Evolutionary conservation across 2,329 filamentous ascomycete genomes (phyloP), one percentile per base, ranked within the genome.

Genomic region (Calonectria crousiana): DNA sequence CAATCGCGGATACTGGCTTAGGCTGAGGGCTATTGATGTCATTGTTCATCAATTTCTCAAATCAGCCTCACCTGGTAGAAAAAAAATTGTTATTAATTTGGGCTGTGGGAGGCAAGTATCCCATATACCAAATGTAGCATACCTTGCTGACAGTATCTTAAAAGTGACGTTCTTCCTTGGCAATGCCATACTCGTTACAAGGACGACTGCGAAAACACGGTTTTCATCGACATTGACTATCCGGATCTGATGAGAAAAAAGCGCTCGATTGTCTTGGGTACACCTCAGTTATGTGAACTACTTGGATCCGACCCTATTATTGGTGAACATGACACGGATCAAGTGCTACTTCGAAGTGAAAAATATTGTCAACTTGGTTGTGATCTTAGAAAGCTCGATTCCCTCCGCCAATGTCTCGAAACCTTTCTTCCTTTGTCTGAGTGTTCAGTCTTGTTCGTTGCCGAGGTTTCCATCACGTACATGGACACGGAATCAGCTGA

Each of bases 391-490:
- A 89, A 96, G 68, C 87, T 95, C 6, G 81, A 87, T 28, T 87
- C 86, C 20, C 87, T 98, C 13, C 87, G 93, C 72, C 81, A 86
- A 8, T 87, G 91, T 5, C 85, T 98, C 30, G 88, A 88, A 23
- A 85, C 85, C 14, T 88, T 93, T 56, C 82, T 95, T 2, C 86
- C 93, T 49, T 82, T 93, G 20, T 82, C 88, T 1, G 86, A 90
- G 10, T 92, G 90, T 73, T 88, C 89, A 3, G 89, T 98, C 2
- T 86, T 98, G 30, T 98, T 97, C 79, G 90, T 95, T 32, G 95
- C 95, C 0, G 96, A 98, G 84, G 95, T 98, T 18, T 97, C 95
- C 4, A 91, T 98, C 51, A 97, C 95, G 0, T 98, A 98, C 80
- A 97, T 98, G 95, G 92, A 95, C 71, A 91, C 92, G 3, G 83